These are phyloP conservation scores for Penicillium brevicompactum DNA, from an alignment of 2,329 filamentous ascomycete species.

Conservation along the genomic window DNA sequence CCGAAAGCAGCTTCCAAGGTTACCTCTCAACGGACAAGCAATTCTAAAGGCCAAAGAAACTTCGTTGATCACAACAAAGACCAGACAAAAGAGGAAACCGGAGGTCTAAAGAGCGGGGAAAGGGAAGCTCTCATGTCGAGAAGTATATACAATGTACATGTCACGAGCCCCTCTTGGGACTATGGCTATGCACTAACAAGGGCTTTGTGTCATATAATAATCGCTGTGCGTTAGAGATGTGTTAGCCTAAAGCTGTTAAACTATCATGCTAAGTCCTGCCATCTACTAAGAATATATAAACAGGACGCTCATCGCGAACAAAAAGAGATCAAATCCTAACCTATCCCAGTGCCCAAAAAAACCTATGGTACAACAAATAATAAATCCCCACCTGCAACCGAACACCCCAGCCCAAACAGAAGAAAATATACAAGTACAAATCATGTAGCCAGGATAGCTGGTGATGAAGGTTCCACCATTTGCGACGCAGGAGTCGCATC, in stretches of 20 bases:
- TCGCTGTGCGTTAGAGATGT: background rate
- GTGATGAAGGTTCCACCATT: slow-evolving; percentile 56
- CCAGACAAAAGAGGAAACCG: background rate
- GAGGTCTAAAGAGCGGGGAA: background rate
- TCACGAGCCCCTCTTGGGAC: slow-evolving; percentile 17
- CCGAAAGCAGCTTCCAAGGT: background rate
- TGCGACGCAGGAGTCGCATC: slow-evolving; percentile 50
- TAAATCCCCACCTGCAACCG: slow-evolving; percentile 1
- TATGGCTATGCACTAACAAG: background rate
- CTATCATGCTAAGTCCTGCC: background rate
- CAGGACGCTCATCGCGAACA: background rate
- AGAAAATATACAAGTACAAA: background rate
- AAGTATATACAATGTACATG: slow-evolving; percentile 10
- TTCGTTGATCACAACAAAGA: background rate
- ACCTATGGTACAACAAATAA: slow-evolving; percentile 1
- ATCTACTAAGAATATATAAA: background rate
- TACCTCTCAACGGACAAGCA: too few species aligned
- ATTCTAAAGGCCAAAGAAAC: too few species aligned
- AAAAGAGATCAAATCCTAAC: slow-evolving; percentile 2
- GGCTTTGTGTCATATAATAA: background rate
- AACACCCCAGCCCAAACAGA: slow-evolving; percentile 12
- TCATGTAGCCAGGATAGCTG: slow-evolving; percentile 45
- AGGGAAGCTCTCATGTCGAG: background rate
- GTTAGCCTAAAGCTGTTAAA: background rate
- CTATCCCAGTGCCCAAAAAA: background rate